Percentiles rank a stretch among this genome's conserved stretches.
Evolutionary conservation across 2,329 filamentous ascomycete species (phyloP).

Genomic region (Apiospora phragmitis): DNA sequence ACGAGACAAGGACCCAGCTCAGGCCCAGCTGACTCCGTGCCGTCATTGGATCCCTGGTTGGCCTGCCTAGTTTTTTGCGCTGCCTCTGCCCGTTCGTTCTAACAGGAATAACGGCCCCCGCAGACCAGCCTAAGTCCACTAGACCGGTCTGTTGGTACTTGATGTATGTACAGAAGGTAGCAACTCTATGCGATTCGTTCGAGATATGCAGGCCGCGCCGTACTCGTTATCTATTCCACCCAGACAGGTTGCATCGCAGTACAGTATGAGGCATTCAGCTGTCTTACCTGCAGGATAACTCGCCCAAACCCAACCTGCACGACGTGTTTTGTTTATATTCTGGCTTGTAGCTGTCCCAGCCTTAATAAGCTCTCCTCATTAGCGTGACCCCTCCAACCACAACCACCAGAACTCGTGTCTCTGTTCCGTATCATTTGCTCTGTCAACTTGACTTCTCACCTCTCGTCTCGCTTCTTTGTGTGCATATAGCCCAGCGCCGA

Average conservation of each 20-base stretch:
- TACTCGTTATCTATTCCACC: not conserved
- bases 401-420: conserved; percentile 4
- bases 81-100: not conserved
- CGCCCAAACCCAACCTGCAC: not conserved
- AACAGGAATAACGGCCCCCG: conserved; percentile 1
- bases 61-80: not conserved
- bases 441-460: not conserved
- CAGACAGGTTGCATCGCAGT: not conserved
- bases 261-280: conserved; percentile 4
- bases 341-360: conserved; percentile 7
- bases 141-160: not conserved
- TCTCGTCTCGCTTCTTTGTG: not conserved
- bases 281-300: not conserved
- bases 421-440: not conserved
- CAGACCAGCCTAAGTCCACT: not conserved
- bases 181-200: not conserved
- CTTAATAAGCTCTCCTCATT: conserved; percentile 2
- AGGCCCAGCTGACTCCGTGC: conserved; percentile 1
- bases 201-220: not conserved
- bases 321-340: conserved; percentile 6
- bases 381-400: conserved; percentile 2
- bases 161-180: not conserved
- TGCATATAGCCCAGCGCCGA: not conserved
- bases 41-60: not conserved
- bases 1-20: not conserved